Evolutionary conservation across 371 early-diverging fungal species (phyloP), one percentile per base, ranked within the genome.

Genomic region (Mortierella sp.): DNA sequence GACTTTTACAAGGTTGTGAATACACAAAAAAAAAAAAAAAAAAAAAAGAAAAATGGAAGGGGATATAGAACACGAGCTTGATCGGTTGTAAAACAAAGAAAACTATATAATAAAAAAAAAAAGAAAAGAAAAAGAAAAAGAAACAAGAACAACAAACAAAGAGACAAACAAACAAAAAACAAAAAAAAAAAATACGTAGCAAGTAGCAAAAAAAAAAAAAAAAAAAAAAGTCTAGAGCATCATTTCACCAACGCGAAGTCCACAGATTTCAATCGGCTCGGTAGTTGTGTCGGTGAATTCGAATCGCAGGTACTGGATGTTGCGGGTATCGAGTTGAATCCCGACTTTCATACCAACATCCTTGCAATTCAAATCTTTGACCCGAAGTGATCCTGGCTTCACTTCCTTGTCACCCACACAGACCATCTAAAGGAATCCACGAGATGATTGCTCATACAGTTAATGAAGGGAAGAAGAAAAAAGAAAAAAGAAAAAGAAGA

Each of bases 211-310:
- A 2, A 28, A 12, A 25, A 4, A 62, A n/a, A 18, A 26, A 37
- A 50, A 50, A 19, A 14, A 50, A 57, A 48, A 29, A 29, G 14
- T 25, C 45, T 61, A 76, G n/a, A 76, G 57, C 11, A 68, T 26
- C 79, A 79, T 79, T 5, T 72, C 73, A 6, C 72, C 79, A n/a
- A 79, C 57, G 9, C 79, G 79, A 26, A 79, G 69, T 4, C 79
- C 73, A 52, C 79, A 79, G 29, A 79, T 46, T 46, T 79, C 79
- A n/a, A 79, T 62, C n/a, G 73, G 66, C 15, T 62, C 23, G 0
- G 68, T 30, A 6, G 48, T 45, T 14, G 61, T 53, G 5, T 72
- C 69, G 2, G 52, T 62, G 65, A 79, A 58, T 55, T 79, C 79
- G 30, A 79, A 72, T 5, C 73, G 69, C 26, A 79, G 21, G 43